These are phyloP conservation scores for Eustoma russellianum DNA, from an alignment of 257 asterid genomes.

Conservation along the genomic window DNA sequence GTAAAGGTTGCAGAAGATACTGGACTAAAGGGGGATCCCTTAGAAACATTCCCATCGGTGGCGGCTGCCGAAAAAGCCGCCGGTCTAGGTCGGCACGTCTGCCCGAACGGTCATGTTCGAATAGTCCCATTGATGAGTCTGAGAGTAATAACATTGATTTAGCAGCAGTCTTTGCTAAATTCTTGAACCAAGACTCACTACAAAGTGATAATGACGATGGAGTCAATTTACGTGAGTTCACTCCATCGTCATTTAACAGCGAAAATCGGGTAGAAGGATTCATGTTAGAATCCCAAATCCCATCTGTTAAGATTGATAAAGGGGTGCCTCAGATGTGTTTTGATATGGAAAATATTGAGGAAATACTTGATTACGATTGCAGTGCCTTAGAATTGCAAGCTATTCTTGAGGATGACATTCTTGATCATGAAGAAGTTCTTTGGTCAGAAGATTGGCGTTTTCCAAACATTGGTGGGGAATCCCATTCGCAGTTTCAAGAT, in stretches of 20 bases:
- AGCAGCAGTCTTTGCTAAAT: slow-evolving; percentile 68
- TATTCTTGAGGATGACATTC: slow-evolving; percentile 29
- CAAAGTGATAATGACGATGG: slow-evolving; percentile 11
- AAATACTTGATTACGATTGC: slow-evolving; percentile 27
- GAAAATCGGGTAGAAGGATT: slow-evolving; percentile 28
- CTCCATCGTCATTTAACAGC: slow-evolving; percentile 17
- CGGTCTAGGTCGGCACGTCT: slow-evolving; percentile 30
- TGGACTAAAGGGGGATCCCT: slow-evolving; percentile 91
- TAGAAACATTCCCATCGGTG: slow-evolving; percentile 66
- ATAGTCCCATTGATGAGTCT: background rate
- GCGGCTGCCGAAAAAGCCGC: slow-evolving; percentile 70
- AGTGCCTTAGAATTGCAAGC: slow-evolving; percentile 32
- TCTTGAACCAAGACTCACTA: slow-evolving; percentile 37
- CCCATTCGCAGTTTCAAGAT: slow-evolving; percentile 44
- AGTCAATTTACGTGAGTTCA: slow-evolving; percentile 21
- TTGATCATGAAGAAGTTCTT: slow-evolving; percentile 13
- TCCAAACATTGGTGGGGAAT: slow-evolving; percentile 25
- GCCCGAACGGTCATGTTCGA: background rate
- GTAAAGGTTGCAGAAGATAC: slow-evolving; percentile 67
- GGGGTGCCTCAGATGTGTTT: slow-evolving; percentile 5
- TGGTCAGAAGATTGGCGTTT: slow-evolving; percentile 34
- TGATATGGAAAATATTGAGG: slow-evolving; percentile 20
- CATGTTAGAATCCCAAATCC: slow-evolving; percentile 21
- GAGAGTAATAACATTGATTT: slow-evolving; percentile 42
- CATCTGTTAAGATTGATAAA: slow-evolving; percentile 18